Conservation (phyloP, 495 filamentous ascomycete species). For the Penicillium roqueforti region DNA sequence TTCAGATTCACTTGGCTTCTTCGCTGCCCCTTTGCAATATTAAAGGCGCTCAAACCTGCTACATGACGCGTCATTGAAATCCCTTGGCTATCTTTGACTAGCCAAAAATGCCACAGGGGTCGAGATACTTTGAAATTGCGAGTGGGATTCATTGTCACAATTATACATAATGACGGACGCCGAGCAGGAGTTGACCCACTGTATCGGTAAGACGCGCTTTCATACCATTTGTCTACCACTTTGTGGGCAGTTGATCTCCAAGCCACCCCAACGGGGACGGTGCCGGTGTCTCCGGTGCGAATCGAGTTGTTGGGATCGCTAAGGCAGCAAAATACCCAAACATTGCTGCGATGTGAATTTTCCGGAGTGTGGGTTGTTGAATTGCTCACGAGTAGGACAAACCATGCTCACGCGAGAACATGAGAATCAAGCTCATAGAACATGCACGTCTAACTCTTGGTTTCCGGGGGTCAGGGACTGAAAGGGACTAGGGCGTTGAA, state of each 20-base stretch:
- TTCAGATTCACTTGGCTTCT: background rate
- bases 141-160: background rate
- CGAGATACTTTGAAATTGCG: background rate
- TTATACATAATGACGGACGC: background rate
- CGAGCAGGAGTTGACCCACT: background rate
- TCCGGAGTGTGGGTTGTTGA: constrained; percentile 6
- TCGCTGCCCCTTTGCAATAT: background rate
- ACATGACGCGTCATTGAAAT: constrained; percentile 1
- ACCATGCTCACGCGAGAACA: constrained; percentile 3
- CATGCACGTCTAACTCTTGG: constrained; percentile 7
- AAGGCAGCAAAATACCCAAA: constrained; percentile 13
- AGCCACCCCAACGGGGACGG: constrained; percentile 4
- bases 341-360: constrained; percentile 8
- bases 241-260: constrained; percentile 5
- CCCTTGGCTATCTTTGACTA: background rate
- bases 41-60: background rate
- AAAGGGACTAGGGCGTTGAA: background rate
- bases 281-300: constrained; percentile 1
- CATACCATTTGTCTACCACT: background rate
- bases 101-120: background rate
- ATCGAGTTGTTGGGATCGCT: background rate
- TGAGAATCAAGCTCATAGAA: no score
- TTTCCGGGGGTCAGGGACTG: constrained; percentile 3
- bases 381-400: background rate
- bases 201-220: background rate